These are phyloP conservation scores for Pleurotus salmoneostramineus DNA, from an alignment of 768 basidiomycete species.

Conservation along the genomic window DNA sequence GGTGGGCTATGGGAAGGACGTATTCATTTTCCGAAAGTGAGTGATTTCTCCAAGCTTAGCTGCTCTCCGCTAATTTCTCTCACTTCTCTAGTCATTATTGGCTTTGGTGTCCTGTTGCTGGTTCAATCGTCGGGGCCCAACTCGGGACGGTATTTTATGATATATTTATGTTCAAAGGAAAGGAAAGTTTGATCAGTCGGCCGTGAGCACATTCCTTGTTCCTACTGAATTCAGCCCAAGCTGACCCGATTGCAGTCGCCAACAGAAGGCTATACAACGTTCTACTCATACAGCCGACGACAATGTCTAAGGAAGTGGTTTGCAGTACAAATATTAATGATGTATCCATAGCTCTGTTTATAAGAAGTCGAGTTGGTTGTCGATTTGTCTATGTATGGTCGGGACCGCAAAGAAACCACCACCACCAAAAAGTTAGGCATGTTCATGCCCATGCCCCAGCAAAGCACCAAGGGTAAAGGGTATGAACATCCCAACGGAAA, in stretches of 20 bases:
- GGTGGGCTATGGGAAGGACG: slow-evolving; percentile 65
- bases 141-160: slow-evolving; percentile 57
- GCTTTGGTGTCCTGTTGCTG: slow-evolving; percentile 67
- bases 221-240: neutral
- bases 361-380: neutral
- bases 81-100: slow-evolving; percentile 52
- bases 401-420: neutral
- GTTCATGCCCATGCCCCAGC: slow-evolving; percentile 58
- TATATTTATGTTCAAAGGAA: slow-evolving; percentile 48
- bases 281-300: neutral
- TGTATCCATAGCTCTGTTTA: neutral
- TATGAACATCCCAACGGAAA: slow-evolving; percentile 66
- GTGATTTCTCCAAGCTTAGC: slow-evolving; percentile 9
- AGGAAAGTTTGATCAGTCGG: slow-evolving; percentile 50
- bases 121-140: slow-evolving; percentile 55
- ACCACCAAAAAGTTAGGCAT: neutral
- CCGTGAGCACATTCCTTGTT: slow-evolving; percentile 34
- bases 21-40: slow-evolving; percentile 41
- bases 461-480: slow-evolving; percentile 59
- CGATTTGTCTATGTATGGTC: neutral
- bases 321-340: neutral
- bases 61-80: slow-evolving; percentile 13
- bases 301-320: neutral
- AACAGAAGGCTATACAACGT: no score
- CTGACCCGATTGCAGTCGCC: neutral